Percentiles rank a stretch among this genome's conserved stretches.
Evolutionary conservation across 2,329 filamentous ascomycete species (phyloP).

Genomic region (Phialophora macrospora): DNA sequence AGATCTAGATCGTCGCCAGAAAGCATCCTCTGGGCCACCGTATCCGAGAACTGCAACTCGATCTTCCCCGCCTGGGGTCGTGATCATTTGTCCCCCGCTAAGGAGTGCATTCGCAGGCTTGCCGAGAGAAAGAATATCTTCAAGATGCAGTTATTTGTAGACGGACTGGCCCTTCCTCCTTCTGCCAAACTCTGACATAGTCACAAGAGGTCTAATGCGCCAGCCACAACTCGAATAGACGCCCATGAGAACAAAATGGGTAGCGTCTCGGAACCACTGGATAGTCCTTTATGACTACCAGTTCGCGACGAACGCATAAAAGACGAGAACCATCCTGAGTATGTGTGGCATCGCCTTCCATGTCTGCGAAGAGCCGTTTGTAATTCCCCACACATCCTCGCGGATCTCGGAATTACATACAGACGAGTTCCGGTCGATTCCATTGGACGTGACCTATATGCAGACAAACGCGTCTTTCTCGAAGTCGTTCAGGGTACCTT

Average conservation of each 20-base stretch:
- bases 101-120: background rate
- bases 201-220: background rate
- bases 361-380: slow-evolving; percentile 25
- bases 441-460: slow-evolving; percentile 29
- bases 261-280: slow-evolving; percentile 10
- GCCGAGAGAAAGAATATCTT: slow-evolving; percentile 4
- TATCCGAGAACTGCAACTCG: background rate
- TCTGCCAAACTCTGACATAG: no score
- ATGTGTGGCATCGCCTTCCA: slow-evolving; percentile 15
- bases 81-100: background rate
- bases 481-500: slow-evolving; percentile 24
- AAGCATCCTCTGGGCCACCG: background rate
- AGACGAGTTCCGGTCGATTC: slow-evolving; percentile 24
- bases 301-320: slow-evolving; percentile 22
- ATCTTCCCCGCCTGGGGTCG: slow-evolving; percentile 2
- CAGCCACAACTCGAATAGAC: background rate
- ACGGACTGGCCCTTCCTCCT: background rate
- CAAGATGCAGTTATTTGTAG: background rate
- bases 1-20: slow-evolving; percentile 4
- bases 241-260: slow-evolving; percentile 3
- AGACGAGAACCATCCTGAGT: slow-evolving; percentile 18
- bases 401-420: slow-evolving; percentile 26
- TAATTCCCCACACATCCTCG: slow-evolving; percentile 23
- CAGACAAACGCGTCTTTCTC: slow-evolving; percentile 26
- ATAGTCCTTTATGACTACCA: slow-evolving; percentile 27